Percentiles rank a stretch among this genome's conserved stretches.
phyloP scores from a whole-genome alignment of 176 grass and related monocot species.

The Elaeis guineensis region DNA sequence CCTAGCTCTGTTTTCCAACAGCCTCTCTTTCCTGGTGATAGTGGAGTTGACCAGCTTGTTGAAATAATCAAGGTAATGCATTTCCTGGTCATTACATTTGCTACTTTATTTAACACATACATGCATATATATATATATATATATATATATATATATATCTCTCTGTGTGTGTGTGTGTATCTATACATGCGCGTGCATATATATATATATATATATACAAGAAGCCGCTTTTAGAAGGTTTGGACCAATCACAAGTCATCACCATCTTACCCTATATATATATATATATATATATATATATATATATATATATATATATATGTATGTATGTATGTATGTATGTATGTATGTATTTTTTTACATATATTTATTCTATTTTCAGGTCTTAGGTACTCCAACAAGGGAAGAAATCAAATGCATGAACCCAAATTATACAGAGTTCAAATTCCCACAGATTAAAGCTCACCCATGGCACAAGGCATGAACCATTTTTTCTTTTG shows the following conservation, averaged over 20 bases:
- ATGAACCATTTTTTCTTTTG: conserved; percentile 2
- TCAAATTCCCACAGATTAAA: conserved; percentile 85
- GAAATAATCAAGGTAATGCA: conserved; percentile 78
- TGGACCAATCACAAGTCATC: no score
- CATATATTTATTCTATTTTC: background rate
- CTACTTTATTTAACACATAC: background rate
- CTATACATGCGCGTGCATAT: no score
- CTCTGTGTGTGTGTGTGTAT: no score
- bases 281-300: no score
- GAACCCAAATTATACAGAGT: conserved; percentile 79
- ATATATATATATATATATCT: no score
- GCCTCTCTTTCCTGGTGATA: conserved; percentile 84
- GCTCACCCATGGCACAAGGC: conserved; percentile 85
- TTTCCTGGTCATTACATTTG: background rate
- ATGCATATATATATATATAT: no score
- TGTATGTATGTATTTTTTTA: no score
- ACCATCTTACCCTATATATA: no score
- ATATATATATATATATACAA: no score
- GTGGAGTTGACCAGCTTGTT: conserved; percentile 78
- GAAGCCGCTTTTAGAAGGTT: no score
- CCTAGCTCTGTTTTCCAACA: conserved; percentile 26
- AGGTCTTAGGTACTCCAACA: conserved; percentile 81
- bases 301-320: no score
- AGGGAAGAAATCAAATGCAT: conserved; percentile 89
- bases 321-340: no score